Percentiles rank a stretch among this genome's conserved stretches.
Conservation (phyloP, 306 rosid genomes). For the Chamaecrista fasciculata region DNA sequence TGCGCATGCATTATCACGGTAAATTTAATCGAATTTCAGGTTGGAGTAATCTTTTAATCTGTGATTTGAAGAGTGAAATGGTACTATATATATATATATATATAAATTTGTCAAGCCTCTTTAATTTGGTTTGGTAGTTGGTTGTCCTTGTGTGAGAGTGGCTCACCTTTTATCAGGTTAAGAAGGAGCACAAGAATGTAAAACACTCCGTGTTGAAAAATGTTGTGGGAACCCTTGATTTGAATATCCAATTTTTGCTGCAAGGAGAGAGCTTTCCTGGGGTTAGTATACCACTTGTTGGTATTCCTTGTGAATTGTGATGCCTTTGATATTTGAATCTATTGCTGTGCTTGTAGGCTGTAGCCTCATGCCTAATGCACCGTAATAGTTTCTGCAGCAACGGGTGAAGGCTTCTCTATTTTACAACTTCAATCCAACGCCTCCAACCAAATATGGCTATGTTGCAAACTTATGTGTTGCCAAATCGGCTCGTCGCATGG, state of each 20-base stretch:
- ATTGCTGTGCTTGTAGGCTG: not conserved
- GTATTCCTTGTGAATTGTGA: conserved; percentile 2
- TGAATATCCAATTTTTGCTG: conserved; percentile 61
- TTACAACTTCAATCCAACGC: conserved; percentile 50
- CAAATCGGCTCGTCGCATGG: conserved; percentile 74
- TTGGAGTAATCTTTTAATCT: conserved; percentile 19
- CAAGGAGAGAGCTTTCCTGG: conserved; percentile 93
- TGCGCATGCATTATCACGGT: conserved; percentile 78
- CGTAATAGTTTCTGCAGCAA: conserved; percentile 50
- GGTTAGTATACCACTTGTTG: conserved; percentile 37
- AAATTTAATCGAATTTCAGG: conserved; percentile 22
- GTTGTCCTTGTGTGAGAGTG: conserved; percentile 4
- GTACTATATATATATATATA: too few relatives aligned
- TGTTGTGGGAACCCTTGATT: conserved; percentile 89
- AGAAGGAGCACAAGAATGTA: conserved; percentile 60
- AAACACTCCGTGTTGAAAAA: conserved; percentile 61
- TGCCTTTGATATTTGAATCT: not conserved
- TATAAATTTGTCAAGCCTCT: not conserved
- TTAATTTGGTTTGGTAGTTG: not conserved
- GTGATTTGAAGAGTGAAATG: conserved; percentile 1
- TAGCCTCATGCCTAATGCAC: not conserved
- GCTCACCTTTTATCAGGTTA: conserved; percentile 57
- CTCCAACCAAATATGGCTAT: conserved; percentile 64
- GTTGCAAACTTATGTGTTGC: conserved; percentile 79
- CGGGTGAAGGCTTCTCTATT: conserved; percentile 56